These are phyloP conservation scores for Coccomyxa subellipsoidea DNA, from an alignment of 163 green algal genomes.

Conservation along the genomic window DNA sequence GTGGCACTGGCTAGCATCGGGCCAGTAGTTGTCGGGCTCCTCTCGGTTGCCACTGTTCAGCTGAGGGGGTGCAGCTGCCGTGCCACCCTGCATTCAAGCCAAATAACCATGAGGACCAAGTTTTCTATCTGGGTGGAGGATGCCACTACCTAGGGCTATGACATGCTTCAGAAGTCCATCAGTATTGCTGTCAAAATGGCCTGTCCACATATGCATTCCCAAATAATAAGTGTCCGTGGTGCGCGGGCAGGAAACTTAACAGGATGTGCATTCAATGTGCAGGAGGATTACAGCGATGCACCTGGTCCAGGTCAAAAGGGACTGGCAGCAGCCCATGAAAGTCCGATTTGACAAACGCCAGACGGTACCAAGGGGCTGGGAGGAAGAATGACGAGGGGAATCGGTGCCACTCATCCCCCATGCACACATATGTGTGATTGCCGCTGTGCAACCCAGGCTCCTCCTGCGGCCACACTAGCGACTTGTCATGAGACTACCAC, in stretches of 20 bases:
- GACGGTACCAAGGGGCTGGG: conserved; percentile 49
- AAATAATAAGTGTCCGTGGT: too few relatives aligned
- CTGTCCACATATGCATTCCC: too few relatives aligned
- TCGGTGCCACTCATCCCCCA: conserved; percentile 84
- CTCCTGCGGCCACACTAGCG: too few relatives aligned
- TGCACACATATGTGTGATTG: conserved; percentile 55
- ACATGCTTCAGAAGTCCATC: too few relatives aligned
- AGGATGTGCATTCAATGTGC: too few relatives aligned
- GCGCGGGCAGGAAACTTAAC: too few relatives aligned
- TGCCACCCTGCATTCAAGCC: conserved; percentile 43
- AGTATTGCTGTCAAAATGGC: too few relatives aligned
- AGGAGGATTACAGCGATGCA: neutral
- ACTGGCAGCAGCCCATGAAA: conserved; percentile 74
- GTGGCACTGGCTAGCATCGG: conserved; percentile 28
- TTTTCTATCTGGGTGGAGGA: too few relatives aligned
- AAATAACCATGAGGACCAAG: too few relatives aligned
- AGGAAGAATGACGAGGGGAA: conserved; percentile 88
- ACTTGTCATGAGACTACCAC: too few relatives aligned
- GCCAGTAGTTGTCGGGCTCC: conserved; percentile 35
- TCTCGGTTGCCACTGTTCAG: conserved; percentile 71
- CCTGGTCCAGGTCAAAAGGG: conserved; percentile 43
- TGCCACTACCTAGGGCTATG: too few relatives aligned
- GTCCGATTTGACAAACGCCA: conserved; percentile 67
- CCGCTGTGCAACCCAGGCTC: neutral
- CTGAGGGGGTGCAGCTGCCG: conserved; percentile 36